Evolutionary conservation across 305 asterid genomes (phyloP), one percentile per base, ranked within the genome.

Genomic region (Fraxinus paxiana): DNA sequence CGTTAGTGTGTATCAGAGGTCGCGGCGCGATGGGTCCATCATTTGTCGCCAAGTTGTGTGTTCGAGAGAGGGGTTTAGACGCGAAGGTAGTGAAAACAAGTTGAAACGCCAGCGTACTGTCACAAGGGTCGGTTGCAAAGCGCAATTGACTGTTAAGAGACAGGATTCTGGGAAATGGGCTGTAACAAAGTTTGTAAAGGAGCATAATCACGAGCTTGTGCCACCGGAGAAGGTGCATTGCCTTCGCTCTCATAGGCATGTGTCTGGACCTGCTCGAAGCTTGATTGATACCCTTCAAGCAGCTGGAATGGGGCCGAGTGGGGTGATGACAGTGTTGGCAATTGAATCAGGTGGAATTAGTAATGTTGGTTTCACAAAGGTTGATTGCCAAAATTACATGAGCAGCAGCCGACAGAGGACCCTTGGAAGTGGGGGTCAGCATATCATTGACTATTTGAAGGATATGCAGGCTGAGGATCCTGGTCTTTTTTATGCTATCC

Each of bases 251-350:
- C 98, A 94, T 80, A 89, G 98, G 31, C 98, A 94, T 76, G 93
- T 94, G 59, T 91, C 97, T 9, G 98, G 98, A 34, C 92, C 98
- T 28, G 97, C 98, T 20, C 93, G 93, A 85, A 90, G 97, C 69
- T 82, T 94, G 87, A 94, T 94, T 59, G 98, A 94, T 33, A 94
- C 98, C 24, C 85, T 94, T 80, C 98, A 94, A 91, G 98, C 97
- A 76, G 98, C 98, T 56, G 98, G 98, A 79, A 92, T 94, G 98
- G 97, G 98, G 0, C 97, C 98, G 0, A 90, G 97, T 1, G 87
- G 95, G 88, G 93, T 92, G 54, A 94, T 94, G 98, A 90, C 97
- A 15, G 98, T 94, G 73, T 91, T 94, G 51, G 85, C 93, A 65
- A 93, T 92, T 86, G 98, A 93, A 91, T 93, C 93, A 73, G 98